Evolutionary conservation across 192 early-diverging fungal species (phyloP), one percentile per base, ranked within the genome.

Genomic region (Cetraspora pellucida): DNA sequence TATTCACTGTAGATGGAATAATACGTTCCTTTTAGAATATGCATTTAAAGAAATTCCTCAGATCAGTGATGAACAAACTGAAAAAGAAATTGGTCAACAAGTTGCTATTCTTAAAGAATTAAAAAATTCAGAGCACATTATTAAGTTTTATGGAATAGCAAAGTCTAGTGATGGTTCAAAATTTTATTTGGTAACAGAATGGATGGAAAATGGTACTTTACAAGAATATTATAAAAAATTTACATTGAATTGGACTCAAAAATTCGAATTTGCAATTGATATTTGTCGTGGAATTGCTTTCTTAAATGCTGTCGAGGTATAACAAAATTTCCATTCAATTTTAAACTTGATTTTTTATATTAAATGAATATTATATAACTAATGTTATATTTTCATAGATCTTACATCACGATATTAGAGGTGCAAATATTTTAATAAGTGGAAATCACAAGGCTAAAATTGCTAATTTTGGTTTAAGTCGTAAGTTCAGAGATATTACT

Each of bases 181-280:
- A 81, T 57, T 79, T 79, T 72, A 80, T 77, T 49, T 83, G 78
- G 82, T 83, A 8, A 60, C 79, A 0, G 77, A 81, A 61, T 83
- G 78, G 68, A 79, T 79, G 31, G 80, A 78, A 7, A 54, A 61
- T 67, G 82, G 82, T 21, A 83, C 75, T 69, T 27, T 83, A 10
- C 66, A 76, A n/a, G 82, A 83, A 47, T 83, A 81, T 72, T 80
- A 81, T 55, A 69, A 75, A 50, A 23, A 16, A 23, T n/a, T 49
- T 8, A 14, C 10, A 10, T 46, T 70, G 14, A 70, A 13, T 23
- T 49, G 45, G 68, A 43, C 13, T 11, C 77, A 73, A 37, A 83
- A 83, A 55, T 54, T 83, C 54, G 61, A 74, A 47, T 76, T 83
- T 54, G 82, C 82, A 6, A 55, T 75, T 4, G 82, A 83, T 63